These are phyloP conservation scores for Phycomyces blakesleeanus DNA, from an alignment of 192 early-diverging fungal genomes.

Conservation along the genomic window DNA sequence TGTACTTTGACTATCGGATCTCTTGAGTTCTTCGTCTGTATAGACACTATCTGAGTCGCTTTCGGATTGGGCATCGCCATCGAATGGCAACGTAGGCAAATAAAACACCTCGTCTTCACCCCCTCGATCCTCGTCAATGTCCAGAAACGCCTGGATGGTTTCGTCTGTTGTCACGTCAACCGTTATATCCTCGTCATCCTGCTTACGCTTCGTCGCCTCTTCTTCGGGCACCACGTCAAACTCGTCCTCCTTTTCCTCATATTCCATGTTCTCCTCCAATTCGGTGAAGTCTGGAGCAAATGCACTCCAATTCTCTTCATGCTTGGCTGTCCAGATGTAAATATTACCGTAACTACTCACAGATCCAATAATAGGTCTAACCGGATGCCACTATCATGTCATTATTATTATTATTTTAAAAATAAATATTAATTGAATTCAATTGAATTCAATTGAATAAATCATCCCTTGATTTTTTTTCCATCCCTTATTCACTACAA, in stretches of 20 bases:
- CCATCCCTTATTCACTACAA: too few relatives aligned
- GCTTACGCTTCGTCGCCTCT: constrained; percentile 39
- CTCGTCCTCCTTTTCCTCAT: constrained; percentile 88
- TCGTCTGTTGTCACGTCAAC: constrained; percentile 50
- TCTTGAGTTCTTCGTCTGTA: background rate
- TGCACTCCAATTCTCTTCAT: constrained; percentile 87
- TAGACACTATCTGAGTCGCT: background rate
- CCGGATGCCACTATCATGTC: constrained; percentile 83
- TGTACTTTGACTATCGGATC: background rate
- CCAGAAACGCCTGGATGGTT: constrained; percentile 44
- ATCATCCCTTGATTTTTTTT: too few relatives aligned
- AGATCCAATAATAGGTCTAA: constrained; percentile 77
- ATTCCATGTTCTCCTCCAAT: constrained; percentile 93
- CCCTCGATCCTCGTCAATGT: constrained; percentile 43
- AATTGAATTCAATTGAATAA: too few relatives aligned
- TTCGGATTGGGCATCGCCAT: constrained; percentile 2
- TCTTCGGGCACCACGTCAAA: constrained; percentile 76
- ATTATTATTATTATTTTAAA: too few relatives aligned
- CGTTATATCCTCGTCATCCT: constrained; percentile 42
- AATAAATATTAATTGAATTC: too few relatives aligned
- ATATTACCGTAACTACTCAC: constrained; percentile 78
- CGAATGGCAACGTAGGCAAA: constrained; percentile 33
- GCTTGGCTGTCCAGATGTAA: constrained; percentile 81
- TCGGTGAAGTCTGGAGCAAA: constrained; percentile 93
- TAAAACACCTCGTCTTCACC: constrained; percentile 45